Conservation (phyloP, 768 basidiomycete genomes). For the Lepiota brunneoincarnata region DNA sequence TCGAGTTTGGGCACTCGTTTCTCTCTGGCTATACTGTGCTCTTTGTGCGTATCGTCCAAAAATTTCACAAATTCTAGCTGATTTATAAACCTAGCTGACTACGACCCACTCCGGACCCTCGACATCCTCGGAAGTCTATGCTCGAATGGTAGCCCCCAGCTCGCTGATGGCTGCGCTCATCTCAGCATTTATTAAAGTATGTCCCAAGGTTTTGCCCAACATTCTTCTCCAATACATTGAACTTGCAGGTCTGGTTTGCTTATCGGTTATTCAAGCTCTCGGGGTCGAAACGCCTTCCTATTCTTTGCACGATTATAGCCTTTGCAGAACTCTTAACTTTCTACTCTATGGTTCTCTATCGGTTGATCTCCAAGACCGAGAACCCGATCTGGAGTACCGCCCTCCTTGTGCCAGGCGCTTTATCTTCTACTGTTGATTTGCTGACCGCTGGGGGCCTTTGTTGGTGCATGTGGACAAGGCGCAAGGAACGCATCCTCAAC, state of each 20-base stretch:
- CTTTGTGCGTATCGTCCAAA: neutral
- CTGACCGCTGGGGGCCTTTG: neutral
- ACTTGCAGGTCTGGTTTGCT: neutral
- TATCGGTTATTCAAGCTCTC: neutral
- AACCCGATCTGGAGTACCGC: neutral
- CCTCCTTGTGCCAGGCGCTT: neutral
- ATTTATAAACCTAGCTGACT: neutral
- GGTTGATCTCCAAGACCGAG: neutral
- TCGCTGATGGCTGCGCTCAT: too few species aligned
- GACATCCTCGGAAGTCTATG: too few species aligned
- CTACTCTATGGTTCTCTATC: neutral
- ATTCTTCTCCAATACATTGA: neutral
- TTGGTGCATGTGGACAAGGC: neutral
- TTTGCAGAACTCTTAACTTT: neutral
- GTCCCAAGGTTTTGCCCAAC: neutral
- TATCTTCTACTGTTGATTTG: neutral
- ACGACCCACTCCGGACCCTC: too few species aligned
- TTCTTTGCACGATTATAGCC: neutral
- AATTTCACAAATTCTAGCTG: neutral
- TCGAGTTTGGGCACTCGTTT: neutral
- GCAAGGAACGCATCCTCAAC: neutral
- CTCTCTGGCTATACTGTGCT: neutral
- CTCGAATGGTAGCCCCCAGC: too few species aligned
- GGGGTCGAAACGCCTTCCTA: neutral
- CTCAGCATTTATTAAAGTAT: neutral